Evolutionary conservation across 1,284 basidiomycete species (phyloP).

Genomic region (Inonotus hispidus): DNA sequence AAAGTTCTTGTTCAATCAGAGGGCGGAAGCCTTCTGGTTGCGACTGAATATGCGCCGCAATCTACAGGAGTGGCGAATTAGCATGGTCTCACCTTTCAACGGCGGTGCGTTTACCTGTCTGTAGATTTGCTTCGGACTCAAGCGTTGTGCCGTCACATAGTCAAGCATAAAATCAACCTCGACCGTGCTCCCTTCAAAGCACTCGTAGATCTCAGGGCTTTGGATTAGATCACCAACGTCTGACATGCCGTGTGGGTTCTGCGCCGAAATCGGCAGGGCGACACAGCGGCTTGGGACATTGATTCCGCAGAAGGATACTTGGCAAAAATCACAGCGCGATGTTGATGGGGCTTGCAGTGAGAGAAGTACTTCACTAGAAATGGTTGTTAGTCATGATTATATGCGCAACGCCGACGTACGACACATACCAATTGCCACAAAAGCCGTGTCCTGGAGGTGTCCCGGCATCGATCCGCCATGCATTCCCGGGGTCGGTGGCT

Average conservation of each 20-base stretch:
- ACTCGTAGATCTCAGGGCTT: conserved; percentile 68
- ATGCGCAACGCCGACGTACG: not conserved
- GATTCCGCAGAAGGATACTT: conserved; percentile 72
- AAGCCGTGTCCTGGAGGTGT: conserved; percentile 66
- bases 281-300: conserved; percentile 62
- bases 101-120: conserved; percentile 46
- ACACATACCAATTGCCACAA: conserved; percentile 67
- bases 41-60: conserved; percentile 51
- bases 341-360: conserved; percentile 64
- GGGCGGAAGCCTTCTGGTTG: conserved; percentile 58
- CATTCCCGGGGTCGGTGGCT: conserved; percentile 52
- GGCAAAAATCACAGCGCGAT: conserved; percentile 75
- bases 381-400: conserved; percentile 5
- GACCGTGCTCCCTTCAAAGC: conserved; percentile 65
- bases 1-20: conserved; percentile 62
- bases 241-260: conserved; percentile 63
- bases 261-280: conserved; percentile 48
- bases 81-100: not conserved
- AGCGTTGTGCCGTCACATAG: conserved; percentile 53
- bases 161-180: conserved; percentile 79
- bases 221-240: conserved; percentile 67
- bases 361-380: conserved; percentile 59
- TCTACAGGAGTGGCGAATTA: conserved; percentile 33
- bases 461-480: conserved; percentile 69
- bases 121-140: conserved; percentile 66